These are phyloP conservation scores for Podosphaera leucotricha DNA, from an alignment of 2,329 filamentous ascomycete species.

Conservation along the genomic window DNA sequence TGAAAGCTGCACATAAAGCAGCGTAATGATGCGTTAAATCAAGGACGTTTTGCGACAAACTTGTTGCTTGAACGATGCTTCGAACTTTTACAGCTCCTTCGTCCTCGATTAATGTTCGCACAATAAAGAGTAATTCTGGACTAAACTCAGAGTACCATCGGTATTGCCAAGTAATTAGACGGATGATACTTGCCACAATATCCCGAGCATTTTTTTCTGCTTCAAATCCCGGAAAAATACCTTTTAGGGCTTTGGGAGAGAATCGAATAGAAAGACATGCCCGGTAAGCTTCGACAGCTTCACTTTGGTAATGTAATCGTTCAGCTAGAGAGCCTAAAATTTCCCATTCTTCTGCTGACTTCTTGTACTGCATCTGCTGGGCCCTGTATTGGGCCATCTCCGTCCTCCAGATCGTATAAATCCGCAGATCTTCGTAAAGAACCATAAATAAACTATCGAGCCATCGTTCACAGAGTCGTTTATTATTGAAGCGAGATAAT, in stretches of 20 bases:
- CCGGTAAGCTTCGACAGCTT: constrained; percentile 81
- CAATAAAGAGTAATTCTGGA: constrained; percentile 64
- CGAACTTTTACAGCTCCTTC: constrained; percentile 93
- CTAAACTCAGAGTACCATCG: constrained; percentile 99
- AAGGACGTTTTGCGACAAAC: constrained; percentile 73
- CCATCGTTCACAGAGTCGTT: constrained; percentile 92
- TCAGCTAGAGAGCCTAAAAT: constrained; percentile 85
- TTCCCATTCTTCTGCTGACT: constrained; percentile 94
- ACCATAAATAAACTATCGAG: constrained; percentile 99
- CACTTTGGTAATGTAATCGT: constrained; percentile 73
- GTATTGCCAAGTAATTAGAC: constrained; percentile 93
- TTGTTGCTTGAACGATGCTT: constrained; percentile 92
- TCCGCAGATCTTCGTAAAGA: constrained; percentile 85
- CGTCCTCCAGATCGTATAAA: constrained; percentile 98
- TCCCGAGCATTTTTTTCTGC: constrained; percentile 56
- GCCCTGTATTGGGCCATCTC: constrained; percentile 91
- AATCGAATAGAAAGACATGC: constrained; percentile 73
- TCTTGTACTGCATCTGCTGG: constrained; percentile 87
- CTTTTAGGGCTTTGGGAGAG: constrained; percentile 74
- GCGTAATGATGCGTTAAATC: constrained; percentile 95
- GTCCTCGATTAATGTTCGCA: constrained; percentile 85
- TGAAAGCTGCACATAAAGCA: constrained; percentile 78
- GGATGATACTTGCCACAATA: constrained; percentile 64
- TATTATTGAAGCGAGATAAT: constrained; percentile 85
- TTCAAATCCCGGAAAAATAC: constrained; percentile 61